A percentile compares a stretch with the other conserved stretches of the same genome.
Conservation (phyloP, 140 eudicot genomes). For the Flaveria floridana region DNA sequence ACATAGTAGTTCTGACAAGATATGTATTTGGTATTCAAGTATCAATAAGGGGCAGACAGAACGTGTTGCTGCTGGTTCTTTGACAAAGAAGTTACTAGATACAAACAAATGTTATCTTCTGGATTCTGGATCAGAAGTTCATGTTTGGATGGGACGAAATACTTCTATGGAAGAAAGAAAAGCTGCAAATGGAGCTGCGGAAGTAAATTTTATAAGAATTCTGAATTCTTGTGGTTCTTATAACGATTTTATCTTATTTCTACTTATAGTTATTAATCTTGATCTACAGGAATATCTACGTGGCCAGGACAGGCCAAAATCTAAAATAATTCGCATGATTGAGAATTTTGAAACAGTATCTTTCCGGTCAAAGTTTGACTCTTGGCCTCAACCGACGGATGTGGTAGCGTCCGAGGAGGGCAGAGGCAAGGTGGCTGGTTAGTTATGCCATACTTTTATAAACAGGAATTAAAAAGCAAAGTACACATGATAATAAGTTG, state of each 20-base stretch:
- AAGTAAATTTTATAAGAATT: conserved; percentile 30
- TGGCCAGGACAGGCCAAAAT: conserved; percentile 45
- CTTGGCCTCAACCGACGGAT: conserved; percentile 65
- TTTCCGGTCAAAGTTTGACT: conserved; percentile 69
- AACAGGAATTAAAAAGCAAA: neutral
- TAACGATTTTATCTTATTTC: conserved; percentile 11
- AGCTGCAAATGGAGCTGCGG: conserved; percentile 68
- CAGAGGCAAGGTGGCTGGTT: conserved; percentile 98
- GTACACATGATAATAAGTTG: neutral
- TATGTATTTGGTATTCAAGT: conserved; percentile 48
- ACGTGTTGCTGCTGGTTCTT: conserved; percentile 49
- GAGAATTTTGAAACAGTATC: conserved; percentile 85
- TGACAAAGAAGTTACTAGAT: conserved; percentile 74
- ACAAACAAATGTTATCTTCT: conserved; percentile 66
- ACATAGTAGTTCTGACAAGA: conserved; percentile 28
- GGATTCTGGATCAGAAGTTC: conserved; percentile 73
- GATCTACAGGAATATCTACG: conserved; percentile 52
- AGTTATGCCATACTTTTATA: conserved; percentile 36
- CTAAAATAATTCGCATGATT: conserved; percentile 58
- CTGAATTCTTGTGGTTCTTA: conserved; percentile 9
- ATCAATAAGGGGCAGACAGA: conserved; percentile 70
- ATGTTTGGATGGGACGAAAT: conserved; percentile 82
- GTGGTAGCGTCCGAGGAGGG: conserved; percentile 88
- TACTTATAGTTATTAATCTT: conserved; percentile 6
- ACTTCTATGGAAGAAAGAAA: conserved; percentile 70